Evolutionary conservation across 1,139 yeast species (phyloP).

Genomic region (Ashbya aceris): DNA sequence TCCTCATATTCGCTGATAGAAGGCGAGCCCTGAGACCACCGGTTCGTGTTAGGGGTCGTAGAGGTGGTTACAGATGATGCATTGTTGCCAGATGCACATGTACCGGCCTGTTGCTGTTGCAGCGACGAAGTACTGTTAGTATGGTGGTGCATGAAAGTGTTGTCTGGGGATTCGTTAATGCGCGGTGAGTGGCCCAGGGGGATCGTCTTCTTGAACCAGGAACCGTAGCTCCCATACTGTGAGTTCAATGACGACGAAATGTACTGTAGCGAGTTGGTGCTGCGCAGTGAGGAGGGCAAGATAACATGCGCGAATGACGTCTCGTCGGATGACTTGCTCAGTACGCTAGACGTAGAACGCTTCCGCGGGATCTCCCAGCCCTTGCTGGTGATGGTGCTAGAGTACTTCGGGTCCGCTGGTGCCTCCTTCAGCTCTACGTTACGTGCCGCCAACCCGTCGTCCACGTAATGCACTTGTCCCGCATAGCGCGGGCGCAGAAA

Average conservation of each 20-base stretch:
- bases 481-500: slow-evolving; percentile 27
- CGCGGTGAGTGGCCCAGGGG: slow-evolving; percentile 21
- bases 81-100: slow-evolving; percentile 6
- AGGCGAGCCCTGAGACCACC: slow-evolving; percentile 24
- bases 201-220: slow-evolving; percentile 28
- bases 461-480: slow-evolving; percentile 7
- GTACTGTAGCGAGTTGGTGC: slow-evolving; percentile 25
- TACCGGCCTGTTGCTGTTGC: slow-evolving; percentile 13
- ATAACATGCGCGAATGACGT: slow-evolving; percentile 23
- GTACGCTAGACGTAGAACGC: slow-evolving; percentile 14
- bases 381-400: slow-evolving; percentile 14
- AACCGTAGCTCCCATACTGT: slow-evolving; percentile 27
- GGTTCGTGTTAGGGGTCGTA: neutral
- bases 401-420: slow-evolving; percentile 2
- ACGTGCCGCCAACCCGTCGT: neutral
- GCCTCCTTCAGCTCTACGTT: neutral
- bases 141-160: slow-evolving; percentile 13
- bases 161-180: slow-evolving; percentile 19
- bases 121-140: slow-evolving; percentile 22
- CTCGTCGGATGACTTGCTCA: slow-evolving; percentile 23
- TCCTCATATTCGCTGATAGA: slow-evolving; percentile 27
- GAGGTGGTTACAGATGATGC: neutral
- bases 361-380: slow-evolving; percentile 30
- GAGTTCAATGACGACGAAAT: slow-evolving; percentile 28
- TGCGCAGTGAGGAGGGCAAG: slow-evolving; percentile 28